Conservation (phyloP, 2,329 filamentous ascomycete species). For the Torrubiella hemipterigena region DNA sequence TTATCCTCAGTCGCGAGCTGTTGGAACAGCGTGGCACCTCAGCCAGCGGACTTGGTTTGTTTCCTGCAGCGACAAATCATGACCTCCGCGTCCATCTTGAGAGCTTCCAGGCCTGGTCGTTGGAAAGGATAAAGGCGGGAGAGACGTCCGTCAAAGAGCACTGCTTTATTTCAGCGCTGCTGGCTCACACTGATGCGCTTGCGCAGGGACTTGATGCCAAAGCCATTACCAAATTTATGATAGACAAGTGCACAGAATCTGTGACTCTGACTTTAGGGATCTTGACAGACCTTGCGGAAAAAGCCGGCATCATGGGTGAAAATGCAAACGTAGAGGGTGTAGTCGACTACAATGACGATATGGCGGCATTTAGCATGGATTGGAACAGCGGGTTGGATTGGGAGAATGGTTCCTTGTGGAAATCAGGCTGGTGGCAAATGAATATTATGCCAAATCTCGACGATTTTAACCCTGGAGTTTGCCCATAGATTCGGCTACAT, state of each 20-base stretch:
- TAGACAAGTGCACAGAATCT: constrained; percentile 15
- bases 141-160: constrained; percentile 32
- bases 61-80: constrained; percentile 16
- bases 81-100: constrained; percentile 20
- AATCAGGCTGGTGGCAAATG: constrained; percentile 3
- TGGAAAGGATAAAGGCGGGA: constrained; percentile 23
- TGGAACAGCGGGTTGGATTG: constrained; percentile 6
- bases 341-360: constrained; percentile 3
- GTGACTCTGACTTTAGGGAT: constrained; percentile 17
- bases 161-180: constrained; percentile 18
- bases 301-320: constrained; percentile 10
- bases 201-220: constrained; percentile 14
- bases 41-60: constrained; percentile 15
- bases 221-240: constrained; percentile 17
- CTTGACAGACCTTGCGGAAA: constrained; percentile 20
- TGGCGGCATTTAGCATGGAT: constrained; percentile 4
- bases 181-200: constrained; percentile 22
- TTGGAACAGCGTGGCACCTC: constrained; percentile 31
- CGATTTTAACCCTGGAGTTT: too few relatives aligned
- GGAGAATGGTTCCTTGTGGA: too few relatives aligned
- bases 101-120: constrained; percentile 16
- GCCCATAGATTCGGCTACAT: too few relatives aligned
- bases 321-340: constrained; percentile 4
- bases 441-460: constrained; percentile 10
- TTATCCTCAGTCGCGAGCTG: constrained; percentile 33